phyloP scores from a whole-genome alignment of 495 filamentous ascomycete species.

The Hypoxylon intermedium region DNA sequence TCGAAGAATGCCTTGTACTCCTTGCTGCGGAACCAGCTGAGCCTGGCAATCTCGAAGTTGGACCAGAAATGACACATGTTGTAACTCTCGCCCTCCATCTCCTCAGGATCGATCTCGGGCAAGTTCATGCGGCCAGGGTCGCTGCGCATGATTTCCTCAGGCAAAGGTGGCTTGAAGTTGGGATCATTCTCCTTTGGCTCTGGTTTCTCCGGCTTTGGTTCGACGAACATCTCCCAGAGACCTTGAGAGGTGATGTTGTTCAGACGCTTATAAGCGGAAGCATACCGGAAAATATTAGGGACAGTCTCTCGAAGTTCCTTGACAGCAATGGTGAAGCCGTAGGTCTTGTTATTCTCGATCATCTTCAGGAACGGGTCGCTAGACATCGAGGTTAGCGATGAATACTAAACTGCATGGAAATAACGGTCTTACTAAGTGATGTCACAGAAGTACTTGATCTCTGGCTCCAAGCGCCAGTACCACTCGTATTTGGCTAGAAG shows the following conservation, averaged over 20 bases:
- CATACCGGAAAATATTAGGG: slow-evolving; percentile 98
- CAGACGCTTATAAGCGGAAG: slow-evolving; percentile 96
- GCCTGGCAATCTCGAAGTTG: slow-evolving; percentile 97
- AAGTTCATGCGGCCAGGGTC: slow-evolving; percentile 75
- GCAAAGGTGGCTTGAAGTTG: slow-evolving; percentile 74
- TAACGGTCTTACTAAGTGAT: slow-evolving; percentile 85
- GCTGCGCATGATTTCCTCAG: slow-evolving; percentile 80
- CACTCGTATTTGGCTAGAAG: slow-evolving; percentile 96
- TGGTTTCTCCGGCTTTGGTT: slow-evolving; percentile 68
- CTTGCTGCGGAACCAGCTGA: slow-evolving; percentile 96
- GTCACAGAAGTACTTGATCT: slow-evolving; percentile 99
- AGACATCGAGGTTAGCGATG: slow-evolving; percentile 22
- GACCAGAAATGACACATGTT: slow-evolving; percentile 99
- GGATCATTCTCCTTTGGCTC: slow-evolving; percentile 59
- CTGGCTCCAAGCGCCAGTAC: slow-evolving; percentile 99
- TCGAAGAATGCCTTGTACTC: slow-evolving; percentile 98
- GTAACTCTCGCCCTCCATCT: slow-evolving; percentile 97
- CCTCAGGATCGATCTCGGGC: slow-evolving; percentile 85
- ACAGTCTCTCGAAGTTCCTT: slow-evolving; percentile 98
- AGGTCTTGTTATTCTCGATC: slow-evolving; percentile 92
- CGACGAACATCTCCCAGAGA: slow-evolving; percentile 98
- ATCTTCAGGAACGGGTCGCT: slow-evolving; percentile 97
- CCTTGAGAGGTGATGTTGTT: slow-evolving; percentile 92
- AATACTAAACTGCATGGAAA: slow-evolving; percentile 15
- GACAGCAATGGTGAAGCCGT: slow-evolving; percentile 98